Conservation (phyloP, 2,329 filamentous ascomycete species). For the Aaosphaeria arxii region DNA sequence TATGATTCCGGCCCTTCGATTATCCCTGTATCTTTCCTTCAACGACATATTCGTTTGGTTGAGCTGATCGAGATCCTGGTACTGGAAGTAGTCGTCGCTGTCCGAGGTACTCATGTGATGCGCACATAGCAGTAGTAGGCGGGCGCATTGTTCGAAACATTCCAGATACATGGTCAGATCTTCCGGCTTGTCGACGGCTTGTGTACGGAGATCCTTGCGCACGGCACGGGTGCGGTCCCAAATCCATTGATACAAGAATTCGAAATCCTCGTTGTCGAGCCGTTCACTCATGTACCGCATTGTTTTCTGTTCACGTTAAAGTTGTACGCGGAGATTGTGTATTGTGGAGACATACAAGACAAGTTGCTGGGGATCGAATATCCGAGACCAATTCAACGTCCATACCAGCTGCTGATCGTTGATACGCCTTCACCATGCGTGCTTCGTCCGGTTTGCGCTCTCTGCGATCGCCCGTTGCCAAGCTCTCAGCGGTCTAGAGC, state of each 20-base stretch:
- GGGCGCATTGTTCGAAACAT: conserved; percentile 61
- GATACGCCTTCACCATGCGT: conserved; percentile 63
- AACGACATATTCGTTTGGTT: conserved; percentile 61
- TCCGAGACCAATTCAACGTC: conserved; percentile 64
- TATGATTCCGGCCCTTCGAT: conserved; percentile 42
- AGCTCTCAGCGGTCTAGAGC: conserved; percentile 20
- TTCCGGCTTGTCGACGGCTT: conserved; percentile 53
- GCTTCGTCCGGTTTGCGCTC: conserved; percentile 45
- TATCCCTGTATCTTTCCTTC: conserved; percentile 47
- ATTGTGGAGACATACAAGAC: conserved; percentile 37
- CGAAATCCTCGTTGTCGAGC: conserved; percentile 49
- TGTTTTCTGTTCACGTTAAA: conserved; percentile 29
- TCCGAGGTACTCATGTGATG: conserved; percentile 51
- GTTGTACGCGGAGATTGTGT: conserved; percentile 6
- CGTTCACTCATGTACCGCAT: conserved; percentile 44
- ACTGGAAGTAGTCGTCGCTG: conserved; percentile 44
- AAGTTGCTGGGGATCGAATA: conserved; percentile 54
- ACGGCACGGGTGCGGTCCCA: conserved; percentile 65
- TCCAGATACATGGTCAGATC: conserved; percentile 57
- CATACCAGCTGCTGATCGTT: conserved; percentile 60
- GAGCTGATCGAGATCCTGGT: conserved; percentile 64
- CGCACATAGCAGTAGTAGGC: conserved; percentile 61
- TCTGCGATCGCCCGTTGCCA: conserved; percentile 28
- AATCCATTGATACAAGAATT: conserved; percentile 58
- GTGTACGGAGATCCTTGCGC: conserved; percentile 64